phyloP scores from a whole-genome alignment of 805 yeast species.

The Lipomyces sp. region DNA sequence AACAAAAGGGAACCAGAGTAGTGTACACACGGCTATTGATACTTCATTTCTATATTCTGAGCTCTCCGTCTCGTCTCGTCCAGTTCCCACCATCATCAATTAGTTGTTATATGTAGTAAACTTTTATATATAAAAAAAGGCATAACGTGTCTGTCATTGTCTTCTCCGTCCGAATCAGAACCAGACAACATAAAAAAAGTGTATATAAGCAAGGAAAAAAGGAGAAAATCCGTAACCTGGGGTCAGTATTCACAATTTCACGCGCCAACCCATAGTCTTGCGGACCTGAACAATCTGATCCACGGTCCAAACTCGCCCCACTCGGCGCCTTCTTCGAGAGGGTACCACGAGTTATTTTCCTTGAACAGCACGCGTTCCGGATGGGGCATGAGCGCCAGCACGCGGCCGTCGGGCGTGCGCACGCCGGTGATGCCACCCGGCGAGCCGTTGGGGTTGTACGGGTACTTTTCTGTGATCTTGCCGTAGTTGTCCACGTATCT shows the following conservation, averaged over 20 bases:
- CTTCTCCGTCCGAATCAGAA: too few species aligned
- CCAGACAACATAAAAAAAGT: too few species aligned
- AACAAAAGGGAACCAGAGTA: too few species aligned
- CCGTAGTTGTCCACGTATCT: slow-evolving; percentile 92
- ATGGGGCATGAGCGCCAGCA: slow-evolving; percentile 98
- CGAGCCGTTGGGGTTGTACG: slow-evolving; percentile 96
- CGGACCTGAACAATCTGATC: slow-evolving; percentile 88
- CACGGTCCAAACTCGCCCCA: slow-evolving; percentile 93
- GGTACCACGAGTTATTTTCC: slow-evolving; percentile 90
- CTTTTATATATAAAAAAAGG: too few species aligned
- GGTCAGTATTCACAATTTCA: not conserved
- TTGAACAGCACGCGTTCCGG: slow-evolving; percentile 91
- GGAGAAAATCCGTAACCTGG: not conserved
- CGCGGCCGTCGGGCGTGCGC: slow-evolving; percentile 86
- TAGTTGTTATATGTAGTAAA: too few species aligned
- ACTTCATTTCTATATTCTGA: too few species aligned
- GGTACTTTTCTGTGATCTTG: slow-evolving; percentile 72
- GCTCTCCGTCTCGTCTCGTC: too few species aligned
- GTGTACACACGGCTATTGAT: too few species aligned
- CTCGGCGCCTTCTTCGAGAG: slow-evolving; percentile 50
- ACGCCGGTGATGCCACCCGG: slow-evolving; percentile 92
- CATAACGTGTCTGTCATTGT: too few species aligned
- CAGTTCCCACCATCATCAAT: too few species aligned
- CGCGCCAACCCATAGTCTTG: slow-evolving; percentile 79
- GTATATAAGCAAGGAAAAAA: not conserved